Conservation (phyloP, 495 filamentous ascomycete genomes). For the Clohesyomyces aquaticus region DNA sequence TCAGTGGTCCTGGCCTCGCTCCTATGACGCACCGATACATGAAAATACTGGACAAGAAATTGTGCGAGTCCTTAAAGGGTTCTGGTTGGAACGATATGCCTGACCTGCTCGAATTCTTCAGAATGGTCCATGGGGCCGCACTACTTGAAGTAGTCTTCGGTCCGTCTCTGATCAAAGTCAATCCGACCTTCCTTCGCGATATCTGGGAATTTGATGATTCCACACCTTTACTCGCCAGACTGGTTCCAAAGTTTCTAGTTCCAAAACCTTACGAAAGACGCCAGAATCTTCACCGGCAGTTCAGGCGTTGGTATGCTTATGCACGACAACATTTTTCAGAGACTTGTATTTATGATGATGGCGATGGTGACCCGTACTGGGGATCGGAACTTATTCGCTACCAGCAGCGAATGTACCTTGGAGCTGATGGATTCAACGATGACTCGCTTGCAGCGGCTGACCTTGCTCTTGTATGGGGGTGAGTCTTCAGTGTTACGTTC, state of each 20-base stretch:
- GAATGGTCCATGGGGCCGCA: slow-evolving; percentile 3
- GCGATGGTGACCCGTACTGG: slow-evolving; percentile 30
- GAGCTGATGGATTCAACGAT: slow-evolving; percentile 24
- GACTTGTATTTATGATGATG: slow-evolving; percentile 24
- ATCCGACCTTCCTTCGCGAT: slow-evolving; percentile 26
- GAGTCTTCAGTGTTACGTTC: slow-evolving; percentile 8
- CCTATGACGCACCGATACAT: slow-evolving; percentile 5
- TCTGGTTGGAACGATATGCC: slow-evolving; percentile 13
- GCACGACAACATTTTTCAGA: slow-evolving; percentile 24
- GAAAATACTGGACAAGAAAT: slow-evolving; percentile 1
- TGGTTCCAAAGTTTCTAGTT: slow-evolving; percentile 23
- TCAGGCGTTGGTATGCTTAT: slow-evolving; percentile 28
- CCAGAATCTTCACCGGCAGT: slow-evolving; percentile 5
- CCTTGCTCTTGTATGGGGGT: slow-evolving; percentile 36
- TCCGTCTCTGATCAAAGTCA: slow-evolving; percentile 24
- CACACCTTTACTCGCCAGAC: slow-evolving; percentile 16
- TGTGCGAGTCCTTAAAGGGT: not conserved
- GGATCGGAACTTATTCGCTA: slow-evolving; percentile 28
- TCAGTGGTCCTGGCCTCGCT: slow-evolving; percentile 15
- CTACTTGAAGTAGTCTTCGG: slow-evolving; percentile 27
- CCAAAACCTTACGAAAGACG: slow-evolving; percentile 16
- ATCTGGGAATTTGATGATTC: slow-evolving; percentile 19
- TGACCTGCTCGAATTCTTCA: slow-evolving; percentile 27
- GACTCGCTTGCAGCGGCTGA: slow-evolving; percentile 32
- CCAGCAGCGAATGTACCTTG: slow-evolving; percentile 20